Evolutionary conservation across 768 basidiomycete species (phyloP).

Genomic region (Amanita phalloides): DNA sequence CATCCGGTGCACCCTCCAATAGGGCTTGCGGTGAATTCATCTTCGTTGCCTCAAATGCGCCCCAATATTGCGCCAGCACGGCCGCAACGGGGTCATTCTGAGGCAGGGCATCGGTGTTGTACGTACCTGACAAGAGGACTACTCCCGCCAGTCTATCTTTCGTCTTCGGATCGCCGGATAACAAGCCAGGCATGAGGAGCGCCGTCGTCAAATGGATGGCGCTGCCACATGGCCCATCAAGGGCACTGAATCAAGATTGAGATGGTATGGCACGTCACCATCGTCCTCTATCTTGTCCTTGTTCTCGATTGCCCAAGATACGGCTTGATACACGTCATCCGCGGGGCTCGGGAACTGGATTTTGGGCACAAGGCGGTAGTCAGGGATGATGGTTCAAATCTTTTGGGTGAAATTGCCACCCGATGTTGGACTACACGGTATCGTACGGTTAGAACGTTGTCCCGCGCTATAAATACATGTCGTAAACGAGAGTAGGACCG

Average conservation of each 20-base stretch:
- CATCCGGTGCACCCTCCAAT: constrained; percentile 23
- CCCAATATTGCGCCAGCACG: constrained; percentile 27
- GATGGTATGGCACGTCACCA: constrained; percentile 7
- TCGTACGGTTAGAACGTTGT: constrained; percentile 38
- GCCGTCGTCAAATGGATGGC: constrained; percentile 37
- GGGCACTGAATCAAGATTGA: constrained; percentile 32
- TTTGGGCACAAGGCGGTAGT: constrained; percentile 55
- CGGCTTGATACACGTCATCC: constrained; percentile 50
- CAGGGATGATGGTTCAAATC: constrained; percentile 53
- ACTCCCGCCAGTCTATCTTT: constrained; percentile 39
- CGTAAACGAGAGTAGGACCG: too few relatives aligned
- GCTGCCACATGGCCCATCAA: constrained; percentile 54
- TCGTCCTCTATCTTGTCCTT: constrained; percentile 10
- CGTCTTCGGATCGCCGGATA: constrained; percentile 15
- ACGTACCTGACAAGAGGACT: constrained; percentile 36
- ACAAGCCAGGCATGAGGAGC: constrained; percentile 26
- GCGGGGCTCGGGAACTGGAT: constrained; percentile 43
- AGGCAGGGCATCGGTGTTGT: constrained; percentile 21
- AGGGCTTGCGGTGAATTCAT: constrained; percentile 31
- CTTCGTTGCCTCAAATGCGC: constrained; percentile 22
- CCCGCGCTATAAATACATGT: too few relatives aligned
- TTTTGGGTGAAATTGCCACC: constrained; percentile 47
- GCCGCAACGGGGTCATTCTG: constrained; percentile 14
- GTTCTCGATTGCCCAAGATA: constrained; percentile 39
- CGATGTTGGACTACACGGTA: constrained; percentile 45